Percentiles rank a stretch among this genome's conserved stretches.
Conservation (phyloP, 1,139 yeast genomes). For the Scheffersomyces titani region DNA sequence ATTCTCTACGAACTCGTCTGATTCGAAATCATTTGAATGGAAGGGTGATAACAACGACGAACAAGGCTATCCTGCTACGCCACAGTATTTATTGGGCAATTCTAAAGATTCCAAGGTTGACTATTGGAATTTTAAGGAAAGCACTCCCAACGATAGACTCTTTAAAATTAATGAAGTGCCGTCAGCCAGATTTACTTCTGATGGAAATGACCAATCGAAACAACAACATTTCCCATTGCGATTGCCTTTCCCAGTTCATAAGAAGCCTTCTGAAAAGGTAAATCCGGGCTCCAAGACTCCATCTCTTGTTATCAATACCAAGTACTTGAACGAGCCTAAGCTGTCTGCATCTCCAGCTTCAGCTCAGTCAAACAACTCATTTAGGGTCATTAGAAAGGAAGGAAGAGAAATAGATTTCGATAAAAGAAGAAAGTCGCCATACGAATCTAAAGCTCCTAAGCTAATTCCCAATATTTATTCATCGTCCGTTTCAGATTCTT, state of each 20-base stretch:
- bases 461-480: slow-evolving; percentile 45
- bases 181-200: neutral
- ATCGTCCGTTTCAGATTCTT: slow-evolving; percentile 37
- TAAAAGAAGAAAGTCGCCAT: slow-evolving; percentile 76
- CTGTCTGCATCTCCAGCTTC: slow-evolving; percentile 9
- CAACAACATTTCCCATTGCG: slow-evolving; percentile 20
- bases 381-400: slow-evolving; percentile 68
- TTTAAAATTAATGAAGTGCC: slow-evolving; percentile 13
- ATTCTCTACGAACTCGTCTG: slow-evolving; percentile 46
- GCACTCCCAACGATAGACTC: slow-evolving; percentile 17
- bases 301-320: slow-evolving; percentile 31
- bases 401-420: slow-evolving; percentile 78
- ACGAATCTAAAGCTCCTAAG: slow-evolving; percentile 47
- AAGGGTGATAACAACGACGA: slow-evolving; percentile 42
- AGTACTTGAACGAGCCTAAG: slow-evolving; percentile 8
- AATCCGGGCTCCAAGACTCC: slow-evolving; percentile 18
- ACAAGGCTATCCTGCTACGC: slow-evolving; percentile 55
- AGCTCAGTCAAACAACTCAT: slow-evolving; percentile 36
- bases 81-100: slow-evolving; percentile 55
- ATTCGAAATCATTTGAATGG: slow-evolving; percentile 50
- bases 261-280: slow-evolving; percentile 11
- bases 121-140: slow-evolving; percentile 65
- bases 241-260: slow-evolving; percentile 21
- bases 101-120: slow-evolving; percentile 44
- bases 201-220: neutral